Evolutionary conservation across 169 alveolate species (phyloP).

Genomic region (Perkinsus chesapeaki): DNA sequence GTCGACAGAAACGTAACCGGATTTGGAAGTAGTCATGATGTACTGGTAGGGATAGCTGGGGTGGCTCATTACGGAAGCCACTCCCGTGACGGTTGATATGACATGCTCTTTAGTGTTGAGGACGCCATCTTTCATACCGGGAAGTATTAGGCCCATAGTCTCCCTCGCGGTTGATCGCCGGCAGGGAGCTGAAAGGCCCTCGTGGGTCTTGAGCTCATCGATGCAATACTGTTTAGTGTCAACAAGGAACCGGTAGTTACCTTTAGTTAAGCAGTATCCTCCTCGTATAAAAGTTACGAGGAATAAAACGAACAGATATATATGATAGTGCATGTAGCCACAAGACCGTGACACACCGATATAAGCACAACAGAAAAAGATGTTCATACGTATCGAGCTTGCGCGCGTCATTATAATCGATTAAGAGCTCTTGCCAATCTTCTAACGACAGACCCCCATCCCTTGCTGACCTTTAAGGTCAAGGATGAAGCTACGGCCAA

Average conservation of each 20-base stretch:
- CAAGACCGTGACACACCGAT: no score
- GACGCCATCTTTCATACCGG: background rate
- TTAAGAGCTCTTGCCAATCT: no score
- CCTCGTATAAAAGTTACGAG: no score
- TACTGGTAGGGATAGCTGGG: background rate
- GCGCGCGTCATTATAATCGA: no score
- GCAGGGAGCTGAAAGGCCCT: background rate
- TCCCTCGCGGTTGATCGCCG: background rate
- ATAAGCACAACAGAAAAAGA: no score
- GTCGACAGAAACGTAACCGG: background rate
- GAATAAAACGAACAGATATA: no score
- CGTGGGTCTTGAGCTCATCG: background rate
- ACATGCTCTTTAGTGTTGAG: background rate
- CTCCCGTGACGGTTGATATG: background rate
- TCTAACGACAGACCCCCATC: no score
- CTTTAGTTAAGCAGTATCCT: background rate
- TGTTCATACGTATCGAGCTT: no score
- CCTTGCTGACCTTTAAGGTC: no score
- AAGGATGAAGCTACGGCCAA: no score
- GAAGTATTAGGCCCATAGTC: background rate
- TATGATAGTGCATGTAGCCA: no score
- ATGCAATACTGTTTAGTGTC: background rate
- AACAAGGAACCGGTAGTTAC: background rate
- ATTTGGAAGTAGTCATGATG: background rate
- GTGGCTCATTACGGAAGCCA: background rate